Percentiles rank a stretch among this genome's conserved stretches.
Evolutionary conservation across 345 rosid genomes (phyloP).

Genomic region (Acer negundo): DNA sequence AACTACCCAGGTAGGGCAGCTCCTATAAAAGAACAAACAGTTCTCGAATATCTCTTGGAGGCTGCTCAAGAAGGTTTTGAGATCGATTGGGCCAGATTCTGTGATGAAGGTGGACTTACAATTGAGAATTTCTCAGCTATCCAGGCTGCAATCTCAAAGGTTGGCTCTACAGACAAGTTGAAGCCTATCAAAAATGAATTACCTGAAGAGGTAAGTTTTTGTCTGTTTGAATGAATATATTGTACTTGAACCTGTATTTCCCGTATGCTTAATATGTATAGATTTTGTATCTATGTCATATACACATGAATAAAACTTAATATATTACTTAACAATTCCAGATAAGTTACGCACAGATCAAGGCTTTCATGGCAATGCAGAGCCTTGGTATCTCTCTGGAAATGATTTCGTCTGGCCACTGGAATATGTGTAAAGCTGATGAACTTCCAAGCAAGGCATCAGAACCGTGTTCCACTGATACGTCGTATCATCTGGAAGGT

Average conservation of each 20-base stretch:
- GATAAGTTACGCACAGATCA: slow-evolving; percentile 47
- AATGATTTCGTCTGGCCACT: slow-evolving; percentile 7
- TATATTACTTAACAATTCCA: slow-evolving; percentile 21
- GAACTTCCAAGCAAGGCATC: slow-evolving; percentile 13
- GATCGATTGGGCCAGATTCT: slow-evolving; percentile 39
- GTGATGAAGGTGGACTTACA: slow-evolving; percentile 39
- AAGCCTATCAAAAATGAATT: slow-evolving; percentile 48
- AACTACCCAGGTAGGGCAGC: slow-evolving; percentile 42
- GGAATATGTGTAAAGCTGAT: background rate
- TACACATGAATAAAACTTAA: slow-evolving; percentile 8
- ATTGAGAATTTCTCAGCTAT: slow-evolving; percentile 30
- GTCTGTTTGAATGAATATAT: background rate
- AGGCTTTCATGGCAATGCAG: slow-evolving; percentile 35
- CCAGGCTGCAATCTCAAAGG: slow-evolving; percentile 38
- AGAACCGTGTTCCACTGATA: slow-evolving; percentile 5
- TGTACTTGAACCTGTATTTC: background rate
- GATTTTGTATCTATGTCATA: background rate
- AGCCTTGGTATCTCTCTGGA: slow-evolving; percentile 30
- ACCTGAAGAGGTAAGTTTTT: slow-evolving; percentile 41
- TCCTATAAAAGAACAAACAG: slow-evolving; percentile 52
- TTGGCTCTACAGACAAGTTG: slow-evolving; percentile 46
- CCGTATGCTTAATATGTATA: too few relatives aligned
- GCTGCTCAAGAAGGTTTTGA: slow-evolving; percentile 40
- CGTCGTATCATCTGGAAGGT: background rate
- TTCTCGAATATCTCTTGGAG: slow-evolving; percentile 41